Base-by-base conservation (phyloP, 2,329 filamentous ascomycete species). In the Botrytis galanthina region DNA sequence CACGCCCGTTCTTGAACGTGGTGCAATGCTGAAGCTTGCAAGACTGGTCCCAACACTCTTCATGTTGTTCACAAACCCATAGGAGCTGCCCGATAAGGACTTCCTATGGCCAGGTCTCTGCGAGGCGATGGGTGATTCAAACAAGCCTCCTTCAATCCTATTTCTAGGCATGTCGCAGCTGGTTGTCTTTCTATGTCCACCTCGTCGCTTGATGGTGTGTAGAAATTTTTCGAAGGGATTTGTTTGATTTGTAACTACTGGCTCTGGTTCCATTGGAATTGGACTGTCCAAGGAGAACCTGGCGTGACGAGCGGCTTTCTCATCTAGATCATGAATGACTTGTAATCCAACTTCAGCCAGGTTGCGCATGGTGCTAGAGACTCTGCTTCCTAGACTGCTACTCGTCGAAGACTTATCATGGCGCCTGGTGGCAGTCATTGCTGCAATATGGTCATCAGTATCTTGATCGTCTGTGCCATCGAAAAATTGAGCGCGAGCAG, bases 11-110 rank as follows among this genome's bases (percentile, higher is more conserved):
- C 87, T 86, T 18, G 91, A 91, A 71, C 88, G 87, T 46, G 89
- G 88, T 64, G 89, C 85, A 74, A 92, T 85, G 82, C 93, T 97
- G 77, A 89, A 86, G 78, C 91, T 93, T 66, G 90, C 88, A 74
- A 95, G 84, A 74, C 94, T 97, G 74, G 93, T 86, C 74, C 92
- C 95, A 70, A 93, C 92, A 75, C 93, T 96, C 80, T 92, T 94
- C 77, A 97, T 87, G 26, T 89, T 91, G n/a, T 91, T 89, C 57
- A 98, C 89, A 79, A 95, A 94, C 2, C 88, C 92, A 74, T 93
- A 90, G 0, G 94, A 97, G 10, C 92, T 93, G 1, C 87, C 87
- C 20, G 93, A 93, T 3, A 91, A 92, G 12, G 88, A 89, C 72
- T 89, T 87, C 74, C 87, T 85, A 77, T 87, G 86, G 77, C 82